A percentile compares a stretch with the other conserved stretches of the same genome.
Conservation (phyloP, 129 eudicot species). For the Lactuca saligna region DNA sequence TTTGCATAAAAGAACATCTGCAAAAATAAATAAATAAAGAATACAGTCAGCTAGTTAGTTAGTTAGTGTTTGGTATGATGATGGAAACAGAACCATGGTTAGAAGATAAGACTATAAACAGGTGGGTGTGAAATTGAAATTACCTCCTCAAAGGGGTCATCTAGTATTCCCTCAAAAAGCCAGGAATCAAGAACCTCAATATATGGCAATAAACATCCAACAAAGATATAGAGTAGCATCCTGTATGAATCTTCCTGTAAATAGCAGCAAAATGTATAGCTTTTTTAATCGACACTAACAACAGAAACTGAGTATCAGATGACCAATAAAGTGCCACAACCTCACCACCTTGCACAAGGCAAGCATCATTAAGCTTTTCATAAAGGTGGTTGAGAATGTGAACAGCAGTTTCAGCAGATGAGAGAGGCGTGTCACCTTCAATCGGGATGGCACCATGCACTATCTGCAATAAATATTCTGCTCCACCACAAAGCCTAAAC, state of each 20-base stretch:
- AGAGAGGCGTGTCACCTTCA: conserved; percentile 44
- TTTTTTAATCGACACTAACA: background rate
- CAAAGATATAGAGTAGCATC: conserved; percentile 74
- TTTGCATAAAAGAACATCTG: conserved; percentile 92
- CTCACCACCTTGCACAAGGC: conserved; percentile 94
- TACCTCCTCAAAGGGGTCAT: conserved; percentile 97
- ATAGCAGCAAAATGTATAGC: conserved; percentile 19
- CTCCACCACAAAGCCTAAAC: conserved; percentile 84
- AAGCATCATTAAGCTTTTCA: conserved; percentile 71
- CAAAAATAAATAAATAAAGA: background rate
- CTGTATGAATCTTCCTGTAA: conserved; percentile 88
- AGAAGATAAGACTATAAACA: background rate
- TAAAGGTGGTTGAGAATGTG: conserved; percentile 77
- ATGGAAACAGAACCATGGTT: too few relatives aligned
- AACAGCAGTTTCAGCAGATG: conserved; percentile 77
- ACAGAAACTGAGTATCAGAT: background rate
- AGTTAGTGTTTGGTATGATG: background rate
- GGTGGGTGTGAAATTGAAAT: background rate
- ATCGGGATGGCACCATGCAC: conserved; percentile 79
- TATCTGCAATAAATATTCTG: conserved; percentile 68
- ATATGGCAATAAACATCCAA: conserved; percentile 73
- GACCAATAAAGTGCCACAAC: conserved; percentile 40
- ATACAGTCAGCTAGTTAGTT: background rate
- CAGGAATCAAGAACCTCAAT: conserved; percentile 90
- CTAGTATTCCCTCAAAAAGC: conserved; percentile 91